phyloP scores from a whole-genome alignment of 176 grass and related monocot genomes.

The Cenchrus fungigraminus region DNA sequence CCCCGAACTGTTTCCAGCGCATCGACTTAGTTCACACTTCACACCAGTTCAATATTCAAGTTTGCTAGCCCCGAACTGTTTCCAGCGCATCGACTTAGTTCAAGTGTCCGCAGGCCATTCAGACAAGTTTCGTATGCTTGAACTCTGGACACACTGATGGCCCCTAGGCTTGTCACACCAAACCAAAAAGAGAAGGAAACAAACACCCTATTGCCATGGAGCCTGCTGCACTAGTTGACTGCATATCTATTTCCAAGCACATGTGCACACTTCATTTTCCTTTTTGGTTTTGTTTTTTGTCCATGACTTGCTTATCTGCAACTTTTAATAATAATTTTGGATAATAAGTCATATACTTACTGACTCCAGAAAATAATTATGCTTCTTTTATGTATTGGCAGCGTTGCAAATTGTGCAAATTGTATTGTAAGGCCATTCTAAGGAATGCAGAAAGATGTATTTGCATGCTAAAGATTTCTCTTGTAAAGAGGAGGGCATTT shows the following conservation, averaged over 20 bases:
- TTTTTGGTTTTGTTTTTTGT: neutral
- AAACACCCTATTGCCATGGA: neutral
- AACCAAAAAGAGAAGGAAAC: neutral
- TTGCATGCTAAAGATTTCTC: slow-evolving; percentile 32
- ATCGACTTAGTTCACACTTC: neutral
- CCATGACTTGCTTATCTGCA: neutral
- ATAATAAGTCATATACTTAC: neutral
- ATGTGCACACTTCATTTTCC: neutral
- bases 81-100: neutral
- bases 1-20: neutral
- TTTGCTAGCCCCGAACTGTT: neutral
- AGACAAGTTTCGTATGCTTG: neutral
- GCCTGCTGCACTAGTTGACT: neutral
- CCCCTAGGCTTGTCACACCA: neutral
- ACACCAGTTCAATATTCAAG: neutral
- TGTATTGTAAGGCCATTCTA: slow-evolving; percentile 26
- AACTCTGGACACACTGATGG: neutral
- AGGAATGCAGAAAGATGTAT: slow-evolving; percentile 59
- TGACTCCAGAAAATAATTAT: slow-evolving; percentile 1
- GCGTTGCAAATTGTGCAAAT: neutral
- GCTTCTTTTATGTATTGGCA: slow-evolving; percentile 23
- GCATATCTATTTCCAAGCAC: neutral
- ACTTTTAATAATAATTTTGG: neutral
- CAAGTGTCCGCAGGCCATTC: neutral
- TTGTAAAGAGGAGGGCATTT: slow-evolving; percentile 23